Evolutionary conservation across 2,329 filamentous ascomycete species (phyloP).

Genomic region (Venturia oleaginea): DNA sequence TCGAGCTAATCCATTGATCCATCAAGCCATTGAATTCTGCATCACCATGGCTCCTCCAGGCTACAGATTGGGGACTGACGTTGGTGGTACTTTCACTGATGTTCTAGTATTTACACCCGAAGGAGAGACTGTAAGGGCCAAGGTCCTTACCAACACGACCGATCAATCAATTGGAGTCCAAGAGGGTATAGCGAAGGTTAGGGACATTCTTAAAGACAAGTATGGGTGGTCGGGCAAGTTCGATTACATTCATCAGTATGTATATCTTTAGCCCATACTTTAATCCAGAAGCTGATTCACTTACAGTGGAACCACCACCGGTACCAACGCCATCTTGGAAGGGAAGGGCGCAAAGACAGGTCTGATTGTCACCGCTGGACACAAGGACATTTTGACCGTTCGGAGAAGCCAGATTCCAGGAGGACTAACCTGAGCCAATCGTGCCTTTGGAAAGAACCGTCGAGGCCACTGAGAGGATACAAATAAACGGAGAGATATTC

Average conservation of each 20-base stretch:
- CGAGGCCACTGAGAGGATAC: conserved; percentile 37
- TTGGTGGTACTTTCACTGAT: conserved; percentile 23
- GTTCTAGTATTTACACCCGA: conserved; percentile 39
- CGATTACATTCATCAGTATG: conserved; percentile 37
- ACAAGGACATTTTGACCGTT: conserved; percentile 40
- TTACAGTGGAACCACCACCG: conserved; percentile 36
- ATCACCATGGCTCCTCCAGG: conserved; percentile 10
- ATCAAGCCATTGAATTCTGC: neutral
- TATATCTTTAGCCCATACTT: neutral
- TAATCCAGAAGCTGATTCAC: neutral
- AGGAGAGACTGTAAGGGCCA: conserved; percentile 36
- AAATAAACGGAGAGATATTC: conserved; percentile 34
- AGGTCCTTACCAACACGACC: conserved; percentile 36
- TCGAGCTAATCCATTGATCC: too few relatives aligned
- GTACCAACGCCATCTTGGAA: conserved; percentile 42
- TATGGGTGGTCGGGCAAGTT: conserved; percentile 37
- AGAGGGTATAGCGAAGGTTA: conserved; percentile 36
- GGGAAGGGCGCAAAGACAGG: conserved; percentile 41
- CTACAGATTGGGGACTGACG: conserved; percentile 22
- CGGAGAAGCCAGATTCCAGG: conserved; percentile 43
- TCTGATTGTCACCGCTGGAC: conserved; percentile 39
- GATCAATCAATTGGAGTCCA: conserved; percentile 42
- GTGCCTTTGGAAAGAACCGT: conserved; percentile 41
- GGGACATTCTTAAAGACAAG: conserved; percentile 29
- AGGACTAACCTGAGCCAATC: conserved; percentile 39